A percentile compares a stretch with the other conserved stretches of the same genome.
These are phyloP conservation scores for Sesbania bispinosa DNA, from an alignment of 306 rosid genomes.

Conservation along the genomic window DNA sequence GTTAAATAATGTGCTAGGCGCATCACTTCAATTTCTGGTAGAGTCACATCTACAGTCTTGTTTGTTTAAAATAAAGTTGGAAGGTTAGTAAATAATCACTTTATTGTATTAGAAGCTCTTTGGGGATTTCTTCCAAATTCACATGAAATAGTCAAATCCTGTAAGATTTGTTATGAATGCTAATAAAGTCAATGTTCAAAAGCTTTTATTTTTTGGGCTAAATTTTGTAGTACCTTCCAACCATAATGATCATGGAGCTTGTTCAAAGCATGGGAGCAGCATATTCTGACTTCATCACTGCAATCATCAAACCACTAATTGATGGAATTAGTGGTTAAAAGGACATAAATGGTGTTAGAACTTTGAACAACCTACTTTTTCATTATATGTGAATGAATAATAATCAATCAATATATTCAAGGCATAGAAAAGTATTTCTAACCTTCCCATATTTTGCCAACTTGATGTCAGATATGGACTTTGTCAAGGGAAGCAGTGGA, in stretches of 20 bases:
- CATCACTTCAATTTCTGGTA: slow-evolving; percentile 92
- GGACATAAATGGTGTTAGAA: slow-evolving; percentile 22
- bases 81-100: slow-evolving; percentile 23
- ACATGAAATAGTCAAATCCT: background rate
- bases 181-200: background rate
- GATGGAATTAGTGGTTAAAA: slow-evolving; percentile 62
- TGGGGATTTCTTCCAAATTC: background rate
- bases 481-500: slow-evolving; percentile 58
- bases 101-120: background rate
- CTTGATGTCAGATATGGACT: slow-evolving; percentile 56
- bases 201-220: background rate
- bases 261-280: slow-evolving; percentile 62
- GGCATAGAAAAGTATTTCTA: slow-evolving; percentile 7
- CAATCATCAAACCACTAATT: slow-evolving; percentile 97
- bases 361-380: slow-evolving; percentile 16
- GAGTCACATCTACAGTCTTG: slow-evolving; percentile 70
- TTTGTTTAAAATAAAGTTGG: slow-evolving; percentile 4
- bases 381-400: background rate
- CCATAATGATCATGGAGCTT: slow-evolving; percentile 61
- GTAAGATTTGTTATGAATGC: background rate
- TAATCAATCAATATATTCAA: background rate
- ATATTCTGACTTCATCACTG: slow-evolving; percentile 66
- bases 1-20: slow-evolving; percentile 84
- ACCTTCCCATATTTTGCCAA: slow-evolving; percentile 86
- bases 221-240: slow-evolving; percentile 62